Evolutionary conservation across 1,284 basidiomycete genomes (phyloP).

Genomic region (Leccinum insolens): DNA sequence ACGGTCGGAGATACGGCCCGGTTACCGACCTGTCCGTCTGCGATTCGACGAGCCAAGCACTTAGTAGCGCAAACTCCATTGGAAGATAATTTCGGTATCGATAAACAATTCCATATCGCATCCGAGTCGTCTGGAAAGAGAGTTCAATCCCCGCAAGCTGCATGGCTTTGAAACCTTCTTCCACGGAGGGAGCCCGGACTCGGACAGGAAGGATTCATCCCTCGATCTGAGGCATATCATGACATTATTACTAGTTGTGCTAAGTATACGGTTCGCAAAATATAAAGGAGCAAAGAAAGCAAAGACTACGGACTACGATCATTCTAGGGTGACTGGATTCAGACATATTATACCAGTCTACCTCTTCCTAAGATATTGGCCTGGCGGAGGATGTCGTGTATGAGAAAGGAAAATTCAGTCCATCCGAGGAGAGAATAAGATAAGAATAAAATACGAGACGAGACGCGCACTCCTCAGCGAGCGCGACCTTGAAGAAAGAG

Average conservation of each 20-base stretch:
- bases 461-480: background rate
- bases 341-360: background rate
- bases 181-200: too few species aligned
- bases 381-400: background rate
- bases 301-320: conserved; percentile 21
- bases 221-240: background rate
- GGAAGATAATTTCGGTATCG: too few species aligned
- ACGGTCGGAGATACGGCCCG: background rate
- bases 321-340: conserved; percentile 5
- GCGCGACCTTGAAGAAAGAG: background rate
- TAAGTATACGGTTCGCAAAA: background rate
- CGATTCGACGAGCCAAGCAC: background rate
- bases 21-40: background rate
- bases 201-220: too few species aligned
- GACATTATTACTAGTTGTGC: background rate
- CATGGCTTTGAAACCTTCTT: too few species aligned
- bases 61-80: background rate
- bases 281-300: background rate
- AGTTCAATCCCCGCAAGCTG: too few species aligned
- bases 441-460: background rate
- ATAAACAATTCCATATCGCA: too few species aligned
- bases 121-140: too few species aligned
- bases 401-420: background rate
- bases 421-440: background rate
- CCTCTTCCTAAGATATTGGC: background rate